These are phyloP conservation scores for Balamuthia mandrillaris DNA, from an alignment of 208 protist species.

Conservation along the genomic window DNA sequence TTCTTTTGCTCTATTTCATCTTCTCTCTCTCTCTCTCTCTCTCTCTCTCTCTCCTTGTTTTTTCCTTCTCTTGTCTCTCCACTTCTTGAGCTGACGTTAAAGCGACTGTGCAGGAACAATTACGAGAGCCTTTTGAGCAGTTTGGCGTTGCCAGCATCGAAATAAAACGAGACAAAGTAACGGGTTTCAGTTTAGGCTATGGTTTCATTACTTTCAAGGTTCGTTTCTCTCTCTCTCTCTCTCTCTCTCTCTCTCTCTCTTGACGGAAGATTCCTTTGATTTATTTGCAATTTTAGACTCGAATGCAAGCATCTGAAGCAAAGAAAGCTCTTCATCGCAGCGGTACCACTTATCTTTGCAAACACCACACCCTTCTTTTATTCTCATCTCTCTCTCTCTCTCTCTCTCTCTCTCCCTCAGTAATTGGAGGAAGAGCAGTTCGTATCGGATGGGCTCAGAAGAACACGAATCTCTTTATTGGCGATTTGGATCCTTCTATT, in stretches of 20 bases:
- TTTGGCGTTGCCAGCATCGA: conserved; percentile 4
- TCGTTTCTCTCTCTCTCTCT: background rate
- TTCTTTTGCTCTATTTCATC: too few species aligned
- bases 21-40: too few species aligned
- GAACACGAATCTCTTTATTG: conserved; percentile 24
- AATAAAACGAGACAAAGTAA: background rate
- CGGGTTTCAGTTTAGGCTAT: background rate
- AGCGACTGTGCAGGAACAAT: too few species aligned
- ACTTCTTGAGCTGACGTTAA: too few species aligned
- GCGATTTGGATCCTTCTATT: background rate
- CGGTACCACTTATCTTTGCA: too few species aligned
- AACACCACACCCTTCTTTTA: too few species aligned
- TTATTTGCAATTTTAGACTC: background rate
- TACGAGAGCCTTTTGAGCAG: background rate
- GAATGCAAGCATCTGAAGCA: background rate
- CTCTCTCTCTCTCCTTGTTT: too few species aligned
- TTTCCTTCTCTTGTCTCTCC: too few species aligned
- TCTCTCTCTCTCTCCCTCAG: too few species aligned
- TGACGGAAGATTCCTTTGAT: background rate
- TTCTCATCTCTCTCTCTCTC: too few species aligned
- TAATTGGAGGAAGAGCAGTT: background rate
- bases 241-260: background rate
- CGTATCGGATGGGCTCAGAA: conserved; percentile 19
- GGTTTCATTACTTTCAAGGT: background rate
- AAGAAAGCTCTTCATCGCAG: conserved; percentile 4